phyloP scores from a whole-genome alignment of 139 green algal species.

The Spirogloea muscicola region DNA sequence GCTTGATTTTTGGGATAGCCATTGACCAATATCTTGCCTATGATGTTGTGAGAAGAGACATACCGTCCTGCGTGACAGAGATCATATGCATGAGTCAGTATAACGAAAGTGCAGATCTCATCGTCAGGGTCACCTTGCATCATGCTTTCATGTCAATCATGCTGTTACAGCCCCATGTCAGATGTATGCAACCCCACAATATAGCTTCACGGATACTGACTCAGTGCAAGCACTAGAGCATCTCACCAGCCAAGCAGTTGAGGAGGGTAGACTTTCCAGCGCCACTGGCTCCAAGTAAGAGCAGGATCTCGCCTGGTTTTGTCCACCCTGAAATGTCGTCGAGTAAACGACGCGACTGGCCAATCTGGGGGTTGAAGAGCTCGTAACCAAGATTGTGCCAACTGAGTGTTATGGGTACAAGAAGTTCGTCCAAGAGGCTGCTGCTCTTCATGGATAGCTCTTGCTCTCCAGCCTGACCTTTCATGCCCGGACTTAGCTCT shows the following conservation, averaged over 20 bases:
- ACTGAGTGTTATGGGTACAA: background rate
- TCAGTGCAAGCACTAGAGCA: too few relatives aligned
- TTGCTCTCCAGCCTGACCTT: too few relatives aligned
- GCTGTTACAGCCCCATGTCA: background rate
- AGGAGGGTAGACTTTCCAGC: slow-evolving; percentile 38
- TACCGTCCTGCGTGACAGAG: background rate
- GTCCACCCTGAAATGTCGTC: slow-evolving; percentile 15
- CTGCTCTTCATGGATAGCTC: too few relatives aligned
- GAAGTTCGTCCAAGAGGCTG: too few relatives aligned
- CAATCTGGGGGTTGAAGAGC: background rate
- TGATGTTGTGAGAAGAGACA: background rate
- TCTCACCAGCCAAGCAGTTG: slow-evolving; percentile 19
- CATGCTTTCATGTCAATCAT: background rate
- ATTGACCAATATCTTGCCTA: slow-evolving; percentile 28
- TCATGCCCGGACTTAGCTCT: too few relatives aligned
- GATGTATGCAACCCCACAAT: background rate
- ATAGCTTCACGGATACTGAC: too few relatives aligned
- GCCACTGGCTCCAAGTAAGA: slow-evolving; percentile 25
- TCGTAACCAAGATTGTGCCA: background rate
- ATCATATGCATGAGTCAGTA: background rate
- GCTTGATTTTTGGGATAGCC: slow-evolving; percentile 22
- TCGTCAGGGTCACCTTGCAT: background rate
- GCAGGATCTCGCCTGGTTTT: slow-evolving; percentile 12
- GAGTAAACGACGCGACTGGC: slow-evolving; percentile 3
- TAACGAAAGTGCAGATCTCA: background rate